Evolutionary conservation across 169 alveolate species (phyloP).

Genomic region (Plasmodium falciparum): DNA sequence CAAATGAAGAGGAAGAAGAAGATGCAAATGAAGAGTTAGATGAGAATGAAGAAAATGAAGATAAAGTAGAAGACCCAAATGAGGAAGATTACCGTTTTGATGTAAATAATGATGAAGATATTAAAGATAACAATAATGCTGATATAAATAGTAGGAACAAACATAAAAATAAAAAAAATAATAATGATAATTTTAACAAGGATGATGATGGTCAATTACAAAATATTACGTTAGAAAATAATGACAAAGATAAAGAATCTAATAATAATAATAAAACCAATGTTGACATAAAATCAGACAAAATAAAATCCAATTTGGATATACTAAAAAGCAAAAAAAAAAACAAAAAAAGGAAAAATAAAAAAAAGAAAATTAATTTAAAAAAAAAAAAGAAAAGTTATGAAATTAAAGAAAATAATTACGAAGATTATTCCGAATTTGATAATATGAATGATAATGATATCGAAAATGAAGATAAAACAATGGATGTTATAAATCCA

Average conservation of each 20-base stretch:
- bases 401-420: constrained; percentile 14
- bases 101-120: too few relatives aligned
- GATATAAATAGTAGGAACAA: too few relatives aligned
- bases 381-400: constrained; percentile 14
- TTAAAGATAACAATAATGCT: too few relatives aligned
- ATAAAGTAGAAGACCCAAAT: neutral
- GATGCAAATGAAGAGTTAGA: constrained; percentile 1
- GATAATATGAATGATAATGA: constrained; percentile 25
- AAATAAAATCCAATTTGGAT: too few relatives aligned
- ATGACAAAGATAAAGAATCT: neutral
- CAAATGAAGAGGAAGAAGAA: neutral
- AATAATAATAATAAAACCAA: too few relatives aligned
- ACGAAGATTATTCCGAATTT: constrained; percentile 25
- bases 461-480: constrained; percentile 26
- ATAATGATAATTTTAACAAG: neutral
- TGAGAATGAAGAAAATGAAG: neutral
- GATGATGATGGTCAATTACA: neutral
- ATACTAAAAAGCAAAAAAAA: neutral
- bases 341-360: constrained; percentile 26
- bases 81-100: too few relatives aligned
- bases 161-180: neutral
- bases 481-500: constrained; percentile 46
- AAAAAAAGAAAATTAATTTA: constrained; percentile 33
- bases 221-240: neutral
- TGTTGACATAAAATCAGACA: too few relatives aligned